Conservation (phyloP, 352 stramenopile species). For the Globisporangium viniferum region DNA sequence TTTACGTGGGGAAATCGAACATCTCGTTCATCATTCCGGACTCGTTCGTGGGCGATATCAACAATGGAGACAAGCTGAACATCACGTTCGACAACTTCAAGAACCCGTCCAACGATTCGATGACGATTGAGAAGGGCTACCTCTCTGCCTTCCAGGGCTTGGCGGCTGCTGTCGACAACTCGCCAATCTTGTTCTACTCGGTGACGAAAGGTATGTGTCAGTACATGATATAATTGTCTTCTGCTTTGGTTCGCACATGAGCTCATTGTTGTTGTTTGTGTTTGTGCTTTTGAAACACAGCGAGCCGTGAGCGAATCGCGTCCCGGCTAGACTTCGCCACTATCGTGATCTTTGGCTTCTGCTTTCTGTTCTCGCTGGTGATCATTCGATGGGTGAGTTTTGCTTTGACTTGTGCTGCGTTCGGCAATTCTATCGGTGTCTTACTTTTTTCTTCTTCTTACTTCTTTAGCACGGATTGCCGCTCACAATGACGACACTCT, state of each 20-base stretch:
- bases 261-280: not conserved
- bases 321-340: constrained; percentile 68
- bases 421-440: not conserved
- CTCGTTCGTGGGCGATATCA: constrained; percentile 49
- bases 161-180: constrained; percentile 60
- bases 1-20: constrained; percentile 54
- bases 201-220: constrained; percentile 26
- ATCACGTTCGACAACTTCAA: constrained; percentile 63
- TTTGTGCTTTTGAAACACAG: constrained; percentile 9
- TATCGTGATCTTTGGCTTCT: constrained; percentile 66
- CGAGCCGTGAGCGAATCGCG: constrained; percentile 49
- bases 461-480: constrained; percentile 61
- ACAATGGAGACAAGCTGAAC: constrained; percentile 70
- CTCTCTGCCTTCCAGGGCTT: constrained; percentile 66
- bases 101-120: constrained; percentile 60
- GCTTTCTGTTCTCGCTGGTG: constrained; percentile 78
- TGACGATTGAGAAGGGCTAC: constrained; percentile 62
- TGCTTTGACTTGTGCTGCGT: not conserved
- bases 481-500: constrained; percentile 77
- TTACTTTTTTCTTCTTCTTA: constrained; percentile 1
- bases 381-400: constrained; percentile 72
- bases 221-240: not conserved
- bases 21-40: constrained; percentile 75
- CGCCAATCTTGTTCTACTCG: constrained; percentile 40
- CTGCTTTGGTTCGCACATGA: not conserved